These are phyloP conservation scores for Talaromyces sp. DNA, from an alignment of 2,329 filamentous ascomycete species.

Conservation along the genomic window DNA sequence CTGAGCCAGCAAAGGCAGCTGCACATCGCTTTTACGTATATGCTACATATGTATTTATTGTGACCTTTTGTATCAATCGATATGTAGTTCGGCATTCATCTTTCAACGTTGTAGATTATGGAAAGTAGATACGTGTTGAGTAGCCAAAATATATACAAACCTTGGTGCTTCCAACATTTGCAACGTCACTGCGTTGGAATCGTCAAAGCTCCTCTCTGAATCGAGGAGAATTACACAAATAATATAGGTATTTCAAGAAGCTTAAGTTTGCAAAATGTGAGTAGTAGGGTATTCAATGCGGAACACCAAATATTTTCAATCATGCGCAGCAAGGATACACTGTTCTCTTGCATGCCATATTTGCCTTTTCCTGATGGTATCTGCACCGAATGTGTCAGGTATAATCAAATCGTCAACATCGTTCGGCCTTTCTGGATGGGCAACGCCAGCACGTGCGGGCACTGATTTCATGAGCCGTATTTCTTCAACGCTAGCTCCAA, in stretches of 20 bases:
- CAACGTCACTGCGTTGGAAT: not conserved
- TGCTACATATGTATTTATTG: not conserved
- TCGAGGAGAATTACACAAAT: not conserved
- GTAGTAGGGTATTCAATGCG: not conserved
- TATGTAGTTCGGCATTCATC: not conserved
- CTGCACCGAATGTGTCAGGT: conserved; percentile 36
- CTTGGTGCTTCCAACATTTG: not conserved
- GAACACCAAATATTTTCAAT: conserved; percentile 13
- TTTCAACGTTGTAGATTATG: not conserved
- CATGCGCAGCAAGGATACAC: conserved; percentile 39
- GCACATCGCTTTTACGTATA: too few species aligned
- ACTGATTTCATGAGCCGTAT: conserved; percentile 48
- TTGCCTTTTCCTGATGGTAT: conserved; percentile 35
- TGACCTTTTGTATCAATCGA: not conserved
- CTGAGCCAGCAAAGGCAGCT: too few species aligned
- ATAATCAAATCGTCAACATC: conserved; percentile 24
- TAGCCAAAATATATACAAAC: not conserved
- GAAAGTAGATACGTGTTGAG: not conserved
- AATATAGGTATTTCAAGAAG: not conserved
- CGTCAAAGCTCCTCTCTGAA: not conserved
- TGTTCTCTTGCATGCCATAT: conserved; percentile 44
- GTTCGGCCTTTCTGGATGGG: conserved; percentile 5
- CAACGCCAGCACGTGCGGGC: conserved; percentile 1
- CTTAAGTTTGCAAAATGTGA: not conserved
- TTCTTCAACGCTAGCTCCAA: conserved; percentile 78